Evolutionary conservation across 108 stramenopile genomes (phyloP), one percentile per base, ranked within the genome.

Genomic region (Cyclotella baltica): DNA sequence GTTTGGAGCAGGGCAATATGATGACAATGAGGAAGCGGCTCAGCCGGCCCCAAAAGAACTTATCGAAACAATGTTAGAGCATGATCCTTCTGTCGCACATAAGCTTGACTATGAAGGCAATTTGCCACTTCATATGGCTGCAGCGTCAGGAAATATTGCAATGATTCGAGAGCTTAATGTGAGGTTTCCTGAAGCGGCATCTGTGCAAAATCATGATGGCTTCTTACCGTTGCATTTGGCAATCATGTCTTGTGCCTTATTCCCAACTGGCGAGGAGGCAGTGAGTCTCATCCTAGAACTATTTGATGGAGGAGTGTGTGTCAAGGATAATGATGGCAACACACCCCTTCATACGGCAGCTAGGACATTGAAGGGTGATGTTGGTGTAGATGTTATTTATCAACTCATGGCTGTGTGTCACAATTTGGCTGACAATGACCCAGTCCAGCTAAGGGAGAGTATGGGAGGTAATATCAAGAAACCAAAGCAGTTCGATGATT

Each of bases 101-200:
- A 96, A 91, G 72, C 90, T 96, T 43, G 95, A 96, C 67, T 63
- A 86, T 23, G 91, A 88, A 64, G 95, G 95, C 46, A 93, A 96
- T 76, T 80, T 96, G 23, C 95, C 95, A 22, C 87, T 96, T 31
- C 95, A 96, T 64, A 86, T 93, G 78, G 92, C 92, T 29, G 84
- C 90, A 31, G 89, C 88, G 27, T 84, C 92, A 36, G 88, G 88
- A 10, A 93, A 93, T 77, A 35, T 91, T 27, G 47, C 78, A 20
- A 92, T 96, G 95, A 89, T 92, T 43, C 48, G 75, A 31, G 80
- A 91, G 66, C 90, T 96, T 38, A 90, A 89, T 37, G 81, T 87
- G 52, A 69, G 75, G 46, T 96, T 96, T 50, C 70, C 88, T 29
- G 83, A 88, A 50, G 95, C 92, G 36, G 95, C 95, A 23, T 92